Evolutionary conservation across 129 eudicot genomes (phyloP).

Genomic region (Tagetes patula): DNA sequence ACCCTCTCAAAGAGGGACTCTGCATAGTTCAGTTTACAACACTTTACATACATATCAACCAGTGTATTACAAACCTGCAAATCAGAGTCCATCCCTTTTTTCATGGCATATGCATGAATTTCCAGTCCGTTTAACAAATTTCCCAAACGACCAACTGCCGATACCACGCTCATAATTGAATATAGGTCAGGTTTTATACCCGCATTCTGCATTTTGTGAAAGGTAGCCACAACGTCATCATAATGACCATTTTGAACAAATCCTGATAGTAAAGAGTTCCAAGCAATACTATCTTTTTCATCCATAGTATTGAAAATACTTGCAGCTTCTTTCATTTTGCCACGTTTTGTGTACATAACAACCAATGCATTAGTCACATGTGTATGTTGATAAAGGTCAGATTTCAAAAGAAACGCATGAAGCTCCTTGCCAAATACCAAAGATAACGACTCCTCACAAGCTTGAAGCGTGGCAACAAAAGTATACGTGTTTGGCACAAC

Average conservation of each 20-base stretch:
- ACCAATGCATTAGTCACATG: conserved; percentile 72
- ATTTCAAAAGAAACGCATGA: conserved; percentile 68
- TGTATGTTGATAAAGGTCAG: conserved; percentile 30
- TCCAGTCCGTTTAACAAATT: conserved; percentile 57
- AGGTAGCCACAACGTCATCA: conserved; percentile 49
- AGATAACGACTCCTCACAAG: conserved; percentile 50
- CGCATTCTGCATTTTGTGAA: conserved; percentile 42
- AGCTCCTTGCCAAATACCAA: conserved; percentile 45
- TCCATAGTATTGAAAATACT: conserved; percentile 40
- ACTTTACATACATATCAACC: conserved; percentile 77
- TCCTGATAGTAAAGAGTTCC: conserved; percentile 81
- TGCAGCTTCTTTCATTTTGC: conserved; percentile 57
- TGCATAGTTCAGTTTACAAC: conserved; percentile 46
- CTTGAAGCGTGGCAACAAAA: conserved; percentile 64
- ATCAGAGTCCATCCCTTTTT: conserved; percentile 54
- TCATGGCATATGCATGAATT: conserved; percentile 72
- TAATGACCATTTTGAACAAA: conserved; percentile 61
- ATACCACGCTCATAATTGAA: conserved; percentile 53
- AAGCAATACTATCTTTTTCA: conserved; percentile 57
- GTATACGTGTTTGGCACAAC: conserved; percentile 66
- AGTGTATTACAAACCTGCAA: conserved; percentile 75
- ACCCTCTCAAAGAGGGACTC: conserved; percentile 55
- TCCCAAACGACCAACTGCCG: conserved; percentile 53
- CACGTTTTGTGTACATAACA: conserved; percentile 56
- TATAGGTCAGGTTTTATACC: conserved; percentile 59